These are phyloP conservation scores for Nakaseomyces glabratus DNA, from an alignment of 1,139 yeast species.

Conservation along the genomic window DNA sequence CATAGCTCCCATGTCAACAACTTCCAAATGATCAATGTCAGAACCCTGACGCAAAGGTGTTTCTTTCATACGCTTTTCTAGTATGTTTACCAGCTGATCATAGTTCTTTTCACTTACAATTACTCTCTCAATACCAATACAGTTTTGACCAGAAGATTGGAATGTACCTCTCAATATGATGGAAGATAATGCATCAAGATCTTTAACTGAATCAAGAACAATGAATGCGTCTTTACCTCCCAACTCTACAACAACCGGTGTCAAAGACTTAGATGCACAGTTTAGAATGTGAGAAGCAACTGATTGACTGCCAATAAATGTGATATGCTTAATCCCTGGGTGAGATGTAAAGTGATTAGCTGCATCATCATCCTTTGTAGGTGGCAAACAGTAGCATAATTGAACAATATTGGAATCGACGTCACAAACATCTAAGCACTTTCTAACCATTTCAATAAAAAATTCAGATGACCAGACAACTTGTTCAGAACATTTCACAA, in stretches of 20 bases:
- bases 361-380: slow-evolving; percentile 74
- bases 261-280: slow-evolving; percentile 72
- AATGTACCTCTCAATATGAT: slow-evolving; percentile 88
- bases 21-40: slow-evolving; percentile 80
- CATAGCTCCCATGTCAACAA: slow-evolving; percentile 94
- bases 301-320: slow-evolving; percentile 91
- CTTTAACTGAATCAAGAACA: slow-evolving; percentile 64
- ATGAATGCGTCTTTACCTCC: slow-evolving; percentile 94
- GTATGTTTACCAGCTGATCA: slow-evolving; percentile 46
- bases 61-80: slow-evolving; percentile 48
- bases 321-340: slow-evolving; percentile 72
- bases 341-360: slow-evolving; percentile 72
- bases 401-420: slow-evolving; percentile 78
- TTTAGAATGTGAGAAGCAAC: slow-evolving; percentile 82
- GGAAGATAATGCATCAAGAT: slow-evolving; percentile 57
- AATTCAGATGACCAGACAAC: slow-evolving; percentile 90
- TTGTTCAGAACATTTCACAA: slow-evolving; percentile 89
- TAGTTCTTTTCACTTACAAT: slow-evolving; percentile 66
- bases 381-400: slow-evolving; percentile 45
- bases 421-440: slow-evolving; percentile 64
- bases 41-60: slow-evolving; percentile 64
- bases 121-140: slow-evolving; percentile 93
- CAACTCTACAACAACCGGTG: slow-evolving; percentile 89
- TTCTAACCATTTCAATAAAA: slow-evolving; percentile 60
- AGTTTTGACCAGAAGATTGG: slow-evolving; percentile 95